Evolutionary conservation across 345 rosid species (phyloP), one percentile per base, ranked within the genome.

Genomic region (Gossypium sturtianum): DNA sequence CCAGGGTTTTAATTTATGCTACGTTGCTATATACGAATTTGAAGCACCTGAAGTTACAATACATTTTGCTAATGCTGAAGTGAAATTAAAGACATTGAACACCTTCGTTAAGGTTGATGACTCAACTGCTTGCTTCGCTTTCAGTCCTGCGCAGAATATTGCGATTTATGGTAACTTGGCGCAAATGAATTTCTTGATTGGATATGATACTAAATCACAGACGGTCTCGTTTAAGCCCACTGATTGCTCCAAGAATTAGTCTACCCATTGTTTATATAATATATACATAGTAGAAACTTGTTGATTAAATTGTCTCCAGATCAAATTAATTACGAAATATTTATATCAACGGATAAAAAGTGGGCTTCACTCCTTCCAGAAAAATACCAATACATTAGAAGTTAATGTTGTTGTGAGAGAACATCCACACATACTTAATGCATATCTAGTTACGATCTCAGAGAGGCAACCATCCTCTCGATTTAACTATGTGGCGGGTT

Each of bases 161-260:
- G 68, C 87, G 3, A 84, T 89, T 34, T 87, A 74, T 16, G 91
- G 90, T 0, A 89, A 90, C 58, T 22, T 84, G 56, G 70, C 83
- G 2, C 94, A 89, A 74, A 73, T 68, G 75, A 81, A 93, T 73
- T 85, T 83, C 77, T 79, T 86, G 77, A 67, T 91, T 12, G 91
- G 88, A 7, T 93, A 86, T 75, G 87, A 93, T 45, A 34, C 74
- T 7, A 77, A 53, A 48, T 15, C 43, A 38, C 41, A 47, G 15
- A 80, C 62, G 2, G 74, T 89, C 34, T 90, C 95, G 0, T 85
- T 92, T 44, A 82, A 83, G 76, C 82, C 77, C 0, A 38, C 85
- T 0, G 86, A 88, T 59, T 92, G 90, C 72, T 60, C 83, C 67
- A 76, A 80, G 2, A 67, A 72, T 75, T 80, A 75, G 41, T 4